Evolutionary conservation across 148 eudicot species (phyloP).

Genomic region (Amaranthus palmeri): DNA sequence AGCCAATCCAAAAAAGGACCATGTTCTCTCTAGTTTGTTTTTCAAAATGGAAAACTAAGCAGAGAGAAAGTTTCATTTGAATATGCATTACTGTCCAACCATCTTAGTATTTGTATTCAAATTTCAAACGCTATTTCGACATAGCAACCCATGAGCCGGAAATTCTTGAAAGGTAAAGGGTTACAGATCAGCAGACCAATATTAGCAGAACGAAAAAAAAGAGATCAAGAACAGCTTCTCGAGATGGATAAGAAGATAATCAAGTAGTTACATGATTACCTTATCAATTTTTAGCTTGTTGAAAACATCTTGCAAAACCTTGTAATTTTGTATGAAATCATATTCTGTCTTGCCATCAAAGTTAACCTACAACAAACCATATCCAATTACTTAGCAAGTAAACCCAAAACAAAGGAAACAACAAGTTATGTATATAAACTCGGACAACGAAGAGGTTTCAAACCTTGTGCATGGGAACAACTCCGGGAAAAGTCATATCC

Average conservation of each 20-base stretch:
- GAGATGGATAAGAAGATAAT: background rate
- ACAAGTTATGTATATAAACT: background rate
- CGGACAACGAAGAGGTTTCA: slow-evolving; percentile 7
- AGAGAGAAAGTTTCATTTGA: background rate
- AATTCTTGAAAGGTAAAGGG: background rate
- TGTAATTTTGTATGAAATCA: slow-evolving; percentile 93
- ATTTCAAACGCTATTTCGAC: background rate
- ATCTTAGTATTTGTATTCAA: background rate
- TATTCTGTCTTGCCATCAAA: slow-evolving; percentile 90
- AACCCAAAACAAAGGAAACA: background rate
- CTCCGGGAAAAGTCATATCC: slow-evolving; percentile 80
- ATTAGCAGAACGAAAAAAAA: background rate
- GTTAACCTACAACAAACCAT: slow-evolving; percentile 51
- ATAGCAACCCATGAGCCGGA: background rate
- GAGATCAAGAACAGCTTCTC: background rate
- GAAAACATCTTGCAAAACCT: slow-evolving; percentile 90
- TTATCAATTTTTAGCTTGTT: slow-evolving; percentile 82
- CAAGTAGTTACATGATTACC: slow-evolving; percentile 33
- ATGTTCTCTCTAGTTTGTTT: background rate
- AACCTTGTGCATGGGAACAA: slow-evolving; percentile 96
- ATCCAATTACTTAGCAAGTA: background rate
- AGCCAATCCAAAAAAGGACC: background rate
- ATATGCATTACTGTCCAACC: background rate
- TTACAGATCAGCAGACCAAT: background rate
- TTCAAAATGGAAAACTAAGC: background rate